Evolutionary conservation across 257 asterid species (phyloP).

Genomic region (Nicotiana undulata): DNA sequence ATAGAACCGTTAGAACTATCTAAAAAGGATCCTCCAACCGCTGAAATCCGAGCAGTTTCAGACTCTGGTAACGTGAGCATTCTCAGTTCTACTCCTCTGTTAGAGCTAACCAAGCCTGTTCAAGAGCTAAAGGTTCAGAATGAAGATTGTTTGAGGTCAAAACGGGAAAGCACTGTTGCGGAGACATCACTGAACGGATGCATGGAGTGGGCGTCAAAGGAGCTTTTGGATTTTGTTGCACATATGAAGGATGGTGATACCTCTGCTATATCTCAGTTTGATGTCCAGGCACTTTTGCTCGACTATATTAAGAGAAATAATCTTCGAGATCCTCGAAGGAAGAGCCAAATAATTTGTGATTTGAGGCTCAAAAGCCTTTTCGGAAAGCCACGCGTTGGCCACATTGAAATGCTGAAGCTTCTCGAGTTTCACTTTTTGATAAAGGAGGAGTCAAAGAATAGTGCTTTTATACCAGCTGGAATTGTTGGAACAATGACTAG

Average conservation of each 20-base stretch:
- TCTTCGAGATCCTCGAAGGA: conserved; percentile 64
- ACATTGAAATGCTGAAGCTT: conserved; percentile 78
- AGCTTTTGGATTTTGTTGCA: conserved; percentile 68
- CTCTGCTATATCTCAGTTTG: conserved; percentile 53
- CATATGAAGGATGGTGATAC: conserved; percentile 68
- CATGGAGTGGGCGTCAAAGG: conserved; percentile 67
- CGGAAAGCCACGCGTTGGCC: conserved; percentile 67
- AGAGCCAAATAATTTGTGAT: conserved; percentile 73
- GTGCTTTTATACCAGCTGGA: conserved; percentile 50
- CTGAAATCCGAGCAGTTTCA: neutral
- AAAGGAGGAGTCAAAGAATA: conserved; percentile 43
- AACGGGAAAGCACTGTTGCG: conserved; percentile 19
- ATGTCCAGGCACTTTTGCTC: conserved; percentile 52
- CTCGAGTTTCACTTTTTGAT: conserved; percentile 60
- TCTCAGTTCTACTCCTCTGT: conserved; percentile 18
- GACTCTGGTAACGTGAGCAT: neutral
- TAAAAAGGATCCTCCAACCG: conserved; percentile 15
- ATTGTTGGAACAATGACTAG: conserved; percentile 34
- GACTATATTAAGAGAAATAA: conserved; percentile 61
- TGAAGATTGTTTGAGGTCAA: conserved; percentile 7
- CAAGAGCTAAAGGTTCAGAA: conserved; percentile 7
- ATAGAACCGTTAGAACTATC: conserved; percentile 12
- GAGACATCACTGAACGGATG: conserved; percentile 14
- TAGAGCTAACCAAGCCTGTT: conserved; percentile 28
- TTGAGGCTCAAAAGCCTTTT: conserved; percentile 60